Base-by-base conservation (phyloP, 176 grass and related monocot genomes). In the Tillandsia fasciculata region DNA sequence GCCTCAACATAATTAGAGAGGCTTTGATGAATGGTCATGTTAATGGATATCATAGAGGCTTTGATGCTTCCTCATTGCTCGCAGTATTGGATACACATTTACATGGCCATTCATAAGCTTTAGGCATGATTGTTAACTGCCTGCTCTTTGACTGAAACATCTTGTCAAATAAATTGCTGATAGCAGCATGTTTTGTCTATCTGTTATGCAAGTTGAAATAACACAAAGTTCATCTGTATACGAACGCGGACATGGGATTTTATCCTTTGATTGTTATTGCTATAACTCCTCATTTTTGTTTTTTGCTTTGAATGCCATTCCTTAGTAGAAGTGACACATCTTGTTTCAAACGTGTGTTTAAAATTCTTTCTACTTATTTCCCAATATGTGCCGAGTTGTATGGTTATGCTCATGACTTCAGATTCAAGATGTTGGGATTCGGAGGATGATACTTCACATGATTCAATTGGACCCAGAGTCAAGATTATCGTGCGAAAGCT, bases 371-470 rank as follows among this genome's bases (percentile, higher is more conserved):
- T 26, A 11, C 12, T 58, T 71, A 24, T 79, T 75, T 28, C 50
- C 58, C 50, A 54, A 24, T 49, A 48, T 8, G 33, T 70, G 74
- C 17, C 53, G 69, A 74, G 12, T 33, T 49, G n/a, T 0, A 64
- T 54, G 51, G 52, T 74, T 49, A 64, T 67, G 71, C 26, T 68
- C 86, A 50, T 79, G 56, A 74, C 74, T 85, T 79, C 82, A 97
- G 93, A 92, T 97, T 83, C 93, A 97, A 87, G 93, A 92, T 81
- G 49, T 69, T 75, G 86, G 86, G 78, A 92, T 97, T 71, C 89
- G 76, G 67, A 88, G 90, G 50, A 92, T 97, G 93, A 87, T 97
- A 87, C 89, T 92, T 84, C 89, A 97, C 77, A 97, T 97, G 93
- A 97, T 92, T 70, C 93, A 97, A 77, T 85, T 97, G 65, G 89